These are phyloP conservation scores for Phytophthora multivora DNA, from an alignment of 352 stramenopile genomes.

Conservation along the genomic window DNA sequence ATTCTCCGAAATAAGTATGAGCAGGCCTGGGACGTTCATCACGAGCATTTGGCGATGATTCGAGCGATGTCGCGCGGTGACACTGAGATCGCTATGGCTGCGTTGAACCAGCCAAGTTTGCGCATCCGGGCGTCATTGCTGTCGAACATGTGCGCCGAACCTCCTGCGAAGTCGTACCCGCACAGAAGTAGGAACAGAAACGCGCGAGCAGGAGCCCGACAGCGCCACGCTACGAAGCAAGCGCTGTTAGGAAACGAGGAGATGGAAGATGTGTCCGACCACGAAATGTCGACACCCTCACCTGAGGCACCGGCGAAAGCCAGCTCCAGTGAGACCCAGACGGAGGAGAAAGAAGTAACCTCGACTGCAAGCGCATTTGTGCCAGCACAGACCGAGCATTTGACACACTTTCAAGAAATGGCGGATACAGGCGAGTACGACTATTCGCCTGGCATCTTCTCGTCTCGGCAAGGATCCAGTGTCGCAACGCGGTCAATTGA, in stretches of 20 bases:
- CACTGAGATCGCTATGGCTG: constrained; percentile 59
- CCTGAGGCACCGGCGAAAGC: constrained; percentile 3
- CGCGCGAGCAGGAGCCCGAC: constrained; percentile 35
- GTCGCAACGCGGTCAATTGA: constrained; percentile 31
- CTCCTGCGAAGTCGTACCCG: constrained; percentile 36
- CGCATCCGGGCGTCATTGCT: constrained; percentile 62
- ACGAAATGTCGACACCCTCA: constrained; percentile 5
- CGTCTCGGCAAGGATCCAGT: constrained; percentile 51
- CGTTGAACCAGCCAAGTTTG: constrained; percentile 70
- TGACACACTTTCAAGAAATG: constrained; percentile 34
- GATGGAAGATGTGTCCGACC: constrained; percentile 45
- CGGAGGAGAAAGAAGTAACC: constrained; percentile 12
- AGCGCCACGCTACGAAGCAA: constrained; percentile 20
- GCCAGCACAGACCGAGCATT: constrained; percentile 20
- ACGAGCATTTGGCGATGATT: constrained; percentile 77
- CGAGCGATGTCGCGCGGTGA: constrained; percentile 63
- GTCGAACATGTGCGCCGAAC: constrained; percentile 72
- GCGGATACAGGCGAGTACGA: constrained; percentile 25
- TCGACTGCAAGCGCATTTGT: constrained; percentile 22
- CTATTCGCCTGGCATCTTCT: constrained; percentile 78
- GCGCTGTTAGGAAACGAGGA: constrained; percentile 41
- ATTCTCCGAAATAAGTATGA: constrained; percentile 76
- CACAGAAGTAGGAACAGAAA: constrained; percentile 40
- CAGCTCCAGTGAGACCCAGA: constrained; percentile 2
- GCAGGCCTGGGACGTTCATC: constrained; percentile 74